Percentiles rank a stretch among this genome's conserved stretches.
Conservation (phyloP, 306 rosid genomes). For the Styphnolobium japonicum region DNA sequence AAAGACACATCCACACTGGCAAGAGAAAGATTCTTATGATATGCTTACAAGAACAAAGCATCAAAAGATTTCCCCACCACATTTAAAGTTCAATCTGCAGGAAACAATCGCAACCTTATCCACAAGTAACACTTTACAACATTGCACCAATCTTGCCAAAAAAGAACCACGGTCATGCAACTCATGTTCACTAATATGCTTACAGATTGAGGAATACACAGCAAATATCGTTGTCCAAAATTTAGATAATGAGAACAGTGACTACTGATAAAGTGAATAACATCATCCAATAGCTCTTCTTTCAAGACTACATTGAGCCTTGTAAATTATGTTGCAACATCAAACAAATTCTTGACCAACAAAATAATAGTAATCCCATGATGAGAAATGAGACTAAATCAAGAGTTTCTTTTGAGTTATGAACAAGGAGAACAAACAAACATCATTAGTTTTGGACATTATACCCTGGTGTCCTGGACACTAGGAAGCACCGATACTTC, state of each 20-base stretch:
- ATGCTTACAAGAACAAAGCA: neutral
- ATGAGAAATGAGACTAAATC: neutral
- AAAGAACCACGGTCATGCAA: neutral
- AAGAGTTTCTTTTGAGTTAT: neutral
- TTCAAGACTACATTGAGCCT: neutral
- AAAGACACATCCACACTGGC: too few species aligned
- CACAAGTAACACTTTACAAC: neutral
- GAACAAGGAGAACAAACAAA: neutral
- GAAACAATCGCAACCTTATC: neutral
- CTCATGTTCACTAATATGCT: neutral
- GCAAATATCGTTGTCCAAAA: neutral
- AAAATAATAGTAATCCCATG: neutral
- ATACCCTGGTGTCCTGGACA: neutral
- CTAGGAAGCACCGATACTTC: too few species aligned
- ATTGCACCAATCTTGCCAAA: neutral
- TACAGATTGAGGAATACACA: neutral
- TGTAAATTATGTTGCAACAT: neutral
- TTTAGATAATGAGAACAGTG: neutral
- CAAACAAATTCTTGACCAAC: neutral
- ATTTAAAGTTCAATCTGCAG: neutral
- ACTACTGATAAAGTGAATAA: too few species aligned
- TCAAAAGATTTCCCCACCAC: too few species aligned
- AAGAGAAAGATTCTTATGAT: too few species aligned
- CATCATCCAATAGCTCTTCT: neutral
- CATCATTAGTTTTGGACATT: neutral